Evolutionary conservation across 1,284 basidiomycete species (phyloP), one percentile per base, ranked within the genome.

Genomic region (Apiotrichum mycotoxinovorans): DNA sequence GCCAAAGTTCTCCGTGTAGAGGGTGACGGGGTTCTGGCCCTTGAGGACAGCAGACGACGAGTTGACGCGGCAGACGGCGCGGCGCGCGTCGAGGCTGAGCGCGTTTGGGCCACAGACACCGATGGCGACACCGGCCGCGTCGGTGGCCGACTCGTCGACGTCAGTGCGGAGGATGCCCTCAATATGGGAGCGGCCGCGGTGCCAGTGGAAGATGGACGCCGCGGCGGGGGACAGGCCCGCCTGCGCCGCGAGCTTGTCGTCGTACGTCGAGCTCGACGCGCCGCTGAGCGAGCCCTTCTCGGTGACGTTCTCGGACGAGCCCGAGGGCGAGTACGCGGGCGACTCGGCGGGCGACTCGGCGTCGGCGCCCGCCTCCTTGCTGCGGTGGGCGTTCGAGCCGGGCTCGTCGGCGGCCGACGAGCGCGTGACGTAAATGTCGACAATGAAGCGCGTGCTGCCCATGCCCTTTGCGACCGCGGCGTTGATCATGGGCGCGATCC

Each of bases 1-100:
- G 38, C 69, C 69, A 44, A 68, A 70, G 15, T 54, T 65, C 55
- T 67, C 69, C n/a, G 57, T 54, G 40, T 64, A 62, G 53, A 66
- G 56, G 27, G 58, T 51, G 40, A 70, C 58, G 18, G 46, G 35
- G n/a, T 55, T 57, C 38, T 70, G 67, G 20, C 69, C 69, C 8
- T 54, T 45, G 25, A 63, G 41, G 17, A 70, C 62, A 2, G 51
- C 46, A 1, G 41, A 23, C 10, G 62, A 50, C 7, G 58, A 60
- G 49, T 66, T 64, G 34, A 66, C 61, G 5, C 41, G 25, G 15
- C 50, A 54, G 7, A 68, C 64, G 2, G 67, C 67, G n/a, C 51
- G 48, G 26, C 63, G 49, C 3, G 63, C 58, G 34, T 61, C 62
- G 27, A 63, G 40, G 23, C 54, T 50, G 35, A 70, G 56, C 15